A percentile compares a stretch with the other conserved stretches of the same genome.
These are phyloP conservation scores for Scheffersomyces lignicola DNA, from an alignment of 1,139 yeast genomes.

Conservation along the genomic window DNA sequence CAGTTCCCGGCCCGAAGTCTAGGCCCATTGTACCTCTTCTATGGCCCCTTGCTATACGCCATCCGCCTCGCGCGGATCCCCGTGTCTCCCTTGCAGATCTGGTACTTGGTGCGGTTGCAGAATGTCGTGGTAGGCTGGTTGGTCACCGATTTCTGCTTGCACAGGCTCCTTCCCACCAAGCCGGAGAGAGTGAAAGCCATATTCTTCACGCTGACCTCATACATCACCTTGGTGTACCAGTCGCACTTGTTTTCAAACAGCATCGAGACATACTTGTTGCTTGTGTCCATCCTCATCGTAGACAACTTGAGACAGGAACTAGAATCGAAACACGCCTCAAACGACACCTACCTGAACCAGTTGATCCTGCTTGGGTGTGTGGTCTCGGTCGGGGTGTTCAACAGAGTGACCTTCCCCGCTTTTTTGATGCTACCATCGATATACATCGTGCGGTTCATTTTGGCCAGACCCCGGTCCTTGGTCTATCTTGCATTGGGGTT, in stretches of 20 bases:
- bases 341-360: constrained; percentile 10
- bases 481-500: constrained; percentile 29
- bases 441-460: constrained; percentile 38
- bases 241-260: constrained; percentile 88
- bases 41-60: constrained; percentile 62
- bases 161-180: constrained; percentile 53
- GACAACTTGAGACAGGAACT: constrained; percentile 41
- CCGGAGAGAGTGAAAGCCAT: constrained; percentile 65
- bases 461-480: constrained; percentile 25
- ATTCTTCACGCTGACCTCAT: constrained; percentile 72
- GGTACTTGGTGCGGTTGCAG: constrained; percentile 60
- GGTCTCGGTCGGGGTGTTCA: constrained; percentile 70
- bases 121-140: constrained; percentile 61
- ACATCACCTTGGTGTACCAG: constrained; percentile 77
- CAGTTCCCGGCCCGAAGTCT: constrained; percentile 69
- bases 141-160: constrained; percentile 52
- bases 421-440: constrained; percentile 65
- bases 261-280: constrained; percentile 70
- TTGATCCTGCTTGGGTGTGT: constrained; percentile 19
- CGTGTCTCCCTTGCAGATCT: constrained; percentile 45
- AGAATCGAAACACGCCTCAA: constrained; percentile 15
- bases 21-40: constrained; percentile 64
- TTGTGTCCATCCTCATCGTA: constrained; percentile 54
- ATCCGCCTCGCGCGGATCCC: constrained; percentile 21
- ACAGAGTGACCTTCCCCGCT: constrained; percentile 79